phyloP scores from a whole-genome alignment of 306 rosid genomes.

The Acacia acuminata region DNA sequence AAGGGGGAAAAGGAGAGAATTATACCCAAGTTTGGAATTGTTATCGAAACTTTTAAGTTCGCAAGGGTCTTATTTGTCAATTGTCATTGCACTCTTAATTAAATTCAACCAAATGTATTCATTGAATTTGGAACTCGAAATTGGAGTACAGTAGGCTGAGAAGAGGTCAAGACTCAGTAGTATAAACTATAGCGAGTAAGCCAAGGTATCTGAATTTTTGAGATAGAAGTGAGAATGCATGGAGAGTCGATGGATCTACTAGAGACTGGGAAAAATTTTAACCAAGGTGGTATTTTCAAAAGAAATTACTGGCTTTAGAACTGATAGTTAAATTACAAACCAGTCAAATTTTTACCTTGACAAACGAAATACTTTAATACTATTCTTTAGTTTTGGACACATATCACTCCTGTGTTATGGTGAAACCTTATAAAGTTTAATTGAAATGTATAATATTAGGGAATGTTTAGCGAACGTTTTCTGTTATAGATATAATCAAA shows the following conservation, averaged over 20 bases:
- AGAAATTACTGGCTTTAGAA: neutral
- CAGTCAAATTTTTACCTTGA: neutral
- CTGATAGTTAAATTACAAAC: neutral
- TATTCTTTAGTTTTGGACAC: neutral
- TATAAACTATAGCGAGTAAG: neutral
- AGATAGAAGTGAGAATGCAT: neutral
- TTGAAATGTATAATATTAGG: neutral
- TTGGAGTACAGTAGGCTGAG: neutral
- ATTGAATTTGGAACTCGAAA: neutral
- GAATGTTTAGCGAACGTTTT: neutral
- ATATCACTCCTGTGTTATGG: neutral
- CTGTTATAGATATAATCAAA: neutral
- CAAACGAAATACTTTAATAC: neutral
- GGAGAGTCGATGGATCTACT: neutral
- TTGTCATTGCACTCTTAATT: neutral
- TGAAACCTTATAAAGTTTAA: neutral
- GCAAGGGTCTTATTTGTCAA: neutral
- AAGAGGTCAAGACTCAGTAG: neutral
- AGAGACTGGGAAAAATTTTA: neutral
- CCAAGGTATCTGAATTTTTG: conserved; percentile 5
- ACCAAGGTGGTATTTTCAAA: neutral
- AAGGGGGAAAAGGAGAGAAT: neutral
- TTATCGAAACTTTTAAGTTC: neutral
- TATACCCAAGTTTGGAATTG: neutral
- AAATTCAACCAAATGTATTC: neutral